These are phyloP conservation scores for Neopestalotiopsis sp. DNA, from an alignment of 2,329 filamentous ascomycete species.

Conservation along the genomic window DNA sequence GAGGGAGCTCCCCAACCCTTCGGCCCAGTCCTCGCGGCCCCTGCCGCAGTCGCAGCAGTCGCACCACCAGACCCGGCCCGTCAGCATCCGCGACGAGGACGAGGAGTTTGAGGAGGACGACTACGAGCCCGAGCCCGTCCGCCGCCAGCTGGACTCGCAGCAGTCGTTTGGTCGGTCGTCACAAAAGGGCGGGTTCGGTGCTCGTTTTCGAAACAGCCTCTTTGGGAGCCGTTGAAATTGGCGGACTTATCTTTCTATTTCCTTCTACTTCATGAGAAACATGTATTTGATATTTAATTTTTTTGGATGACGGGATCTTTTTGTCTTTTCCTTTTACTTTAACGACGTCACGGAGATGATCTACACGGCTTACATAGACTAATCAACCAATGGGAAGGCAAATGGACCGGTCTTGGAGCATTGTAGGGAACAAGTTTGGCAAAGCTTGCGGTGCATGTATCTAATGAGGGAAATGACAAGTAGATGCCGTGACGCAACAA, in stretches of 20 bases:
- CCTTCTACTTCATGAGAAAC: slow-evolving; percentile 6
- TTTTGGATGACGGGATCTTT: background rate
- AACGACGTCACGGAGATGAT: slow-evolving; percentile 6
- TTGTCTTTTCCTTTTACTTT: background rate
- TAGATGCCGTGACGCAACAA: background rate
- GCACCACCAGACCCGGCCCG: slow-evolving; percentile 22
- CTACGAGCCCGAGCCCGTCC: slow-evolving; percentile 25
- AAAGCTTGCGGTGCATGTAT: background rate
- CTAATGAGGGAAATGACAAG: background rate
- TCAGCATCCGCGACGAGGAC: slow-evolving; percentile 27
- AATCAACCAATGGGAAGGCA: background rate
- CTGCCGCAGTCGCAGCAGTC: slow-evolving; percentile 18
- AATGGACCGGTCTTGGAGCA: background rate
- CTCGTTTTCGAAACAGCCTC: slow-evolving; percentile 37
- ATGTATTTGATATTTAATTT: background rate
- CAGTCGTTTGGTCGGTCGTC: slow-evolving; percentile 37
- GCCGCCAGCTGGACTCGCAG: slow-evolving; percentile 35
- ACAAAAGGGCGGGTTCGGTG: slow-evolving; percentile 31
- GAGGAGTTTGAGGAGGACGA: slow-evolving; percentile 30
- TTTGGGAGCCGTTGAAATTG: slow-evolving; percentile 27
- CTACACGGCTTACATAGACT: background rate
- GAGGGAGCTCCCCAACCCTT: background rate
- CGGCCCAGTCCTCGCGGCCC: background rate
- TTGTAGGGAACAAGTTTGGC: background rate
- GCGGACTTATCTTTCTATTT: background rate